phyloP scores from a whole-genome alignment of 495 filamentous ascomycete species.

The Aspergillus sclerotioniger region DNA sequence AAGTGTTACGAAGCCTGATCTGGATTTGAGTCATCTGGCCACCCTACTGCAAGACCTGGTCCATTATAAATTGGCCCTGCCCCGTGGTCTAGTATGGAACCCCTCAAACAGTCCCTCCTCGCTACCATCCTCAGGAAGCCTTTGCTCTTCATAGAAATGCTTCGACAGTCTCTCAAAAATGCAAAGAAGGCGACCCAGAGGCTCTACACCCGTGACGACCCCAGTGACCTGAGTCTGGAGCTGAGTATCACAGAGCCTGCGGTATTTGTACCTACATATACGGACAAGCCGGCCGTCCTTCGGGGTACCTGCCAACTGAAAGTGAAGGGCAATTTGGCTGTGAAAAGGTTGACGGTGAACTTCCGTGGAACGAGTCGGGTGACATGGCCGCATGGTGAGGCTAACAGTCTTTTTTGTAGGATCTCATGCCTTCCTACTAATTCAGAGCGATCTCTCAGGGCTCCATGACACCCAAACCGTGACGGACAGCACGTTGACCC shows the following conservation, averaged over 20 bases:
- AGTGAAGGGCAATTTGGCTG: conserved; percentile 4
- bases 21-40: background rate
- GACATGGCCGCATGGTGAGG: conserved; percentile 15
- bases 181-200: background rate
- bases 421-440: background rate
- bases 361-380: conserved; percentile 13
- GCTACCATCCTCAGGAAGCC: background rate
- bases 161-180: background rate
- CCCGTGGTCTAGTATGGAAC: background rate
- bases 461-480: conserved; percentile 5
- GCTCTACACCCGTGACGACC: background rate
- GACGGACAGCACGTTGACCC: conserved; percentile 10
- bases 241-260: conserved; percentile 12
- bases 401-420: background rate
- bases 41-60: background rate
- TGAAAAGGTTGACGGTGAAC: conserved; percentile 15
- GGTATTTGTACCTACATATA: conserved; percentile 12
- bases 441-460: conserved; percentile 1
- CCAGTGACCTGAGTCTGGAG: conserved; percentile 2
- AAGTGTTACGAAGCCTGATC: background rate
- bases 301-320: conserved; percentile 12
- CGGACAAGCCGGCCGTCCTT: conserved; percentile 15
- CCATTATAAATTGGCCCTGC: background rate
- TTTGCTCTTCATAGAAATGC: background rate
- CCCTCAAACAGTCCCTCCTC: background rate